phyloP scores from a whole-genome alignment of 805 yeast genomes.

The Starmerella gropengiesseri region DNA sequence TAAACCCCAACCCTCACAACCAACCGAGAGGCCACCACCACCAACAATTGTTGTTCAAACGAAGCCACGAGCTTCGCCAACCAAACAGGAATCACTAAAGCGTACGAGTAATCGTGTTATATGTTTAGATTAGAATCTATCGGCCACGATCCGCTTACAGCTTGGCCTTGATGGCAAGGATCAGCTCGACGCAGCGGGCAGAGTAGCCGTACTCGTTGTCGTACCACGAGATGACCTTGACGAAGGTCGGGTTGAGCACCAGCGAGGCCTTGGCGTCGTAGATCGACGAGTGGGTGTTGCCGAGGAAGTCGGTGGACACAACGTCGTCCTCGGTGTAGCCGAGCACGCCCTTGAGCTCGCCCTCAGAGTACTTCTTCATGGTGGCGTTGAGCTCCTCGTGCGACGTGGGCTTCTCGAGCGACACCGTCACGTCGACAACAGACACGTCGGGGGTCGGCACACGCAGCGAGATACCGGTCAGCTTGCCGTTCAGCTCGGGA shows the following conservation, averaged over 20 bases:
- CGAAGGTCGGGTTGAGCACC: conserved; percentile 74
- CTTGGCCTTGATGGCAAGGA: conserved; percentile 65
- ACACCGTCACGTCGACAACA: conserved; percentile 83
- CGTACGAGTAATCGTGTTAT: no score
- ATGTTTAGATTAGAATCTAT: no score
- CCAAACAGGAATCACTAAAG: no score
- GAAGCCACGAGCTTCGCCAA: no score
- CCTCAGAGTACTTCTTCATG: conserved; percentile 66
- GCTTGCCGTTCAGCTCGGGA: conserved; percentile 81
- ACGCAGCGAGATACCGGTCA: conserved; percentile 88
- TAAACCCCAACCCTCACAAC: no score
- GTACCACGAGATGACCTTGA: conserved; percentile 88
- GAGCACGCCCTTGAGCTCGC: conserved; percentile 65
- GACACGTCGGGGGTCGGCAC: conserved; percentile 91
- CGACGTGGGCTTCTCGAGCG: conserved; percentile 62
- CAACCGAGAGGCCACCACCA: no score
- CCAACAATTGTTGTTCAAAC: no score
- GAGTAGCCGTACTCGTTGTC: conserved; percentile 95
- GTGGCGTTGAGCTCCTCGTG: conserved; percentile 75
- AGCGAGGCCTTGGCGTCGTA: conserved; percentile 89
- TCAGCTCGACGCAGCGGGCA: conserved; percentile 86
- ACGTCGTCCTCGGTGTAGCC: conserved; percentile 91
- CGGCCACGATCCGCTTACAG: conserved; percentile 18
- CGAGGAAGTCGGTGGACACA: conserved; percentile 80
- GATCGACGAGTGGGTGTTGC: conserved; percentile 76